A percentile compares a stretch with the other conserved stretches of the same genome.
These are phyloP conservation scores for Auriculariales sp. DNA, from an alignment of 768 basidiomycete genomes.

Conservation along the genomic window DNA sequence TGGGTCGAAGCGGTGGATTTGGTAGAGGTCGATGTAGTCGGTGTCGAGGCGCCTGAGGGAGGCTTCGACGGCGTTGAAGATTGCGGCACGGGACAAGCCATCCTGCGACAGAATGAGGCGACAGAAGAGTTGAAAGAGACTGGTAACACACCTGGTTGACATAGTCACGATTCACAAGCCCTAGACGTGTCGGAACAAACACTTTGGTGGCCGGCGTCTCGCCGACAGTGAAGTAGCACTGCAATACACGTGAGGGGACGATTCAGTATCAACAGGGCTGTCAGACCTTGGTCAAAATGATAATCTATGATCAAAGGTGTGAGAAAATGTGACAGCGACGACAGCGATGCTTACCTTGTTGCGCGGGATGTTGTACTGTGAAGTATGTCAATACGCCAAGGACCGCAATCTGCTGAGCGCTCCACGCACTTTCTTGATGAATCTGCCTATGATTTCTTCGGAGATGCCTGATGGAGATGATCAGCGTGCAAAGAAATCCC, in stretches of 20 bases:
- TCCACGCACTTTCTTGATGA: constrained; percentile 19
- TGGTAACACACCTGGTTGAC: constrained; percentile 11
- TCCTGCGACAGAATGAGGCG: no score
- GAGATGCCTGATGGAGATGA: constrained; percentile 21
- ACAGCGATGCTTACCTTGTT: constrained; percentile 5
- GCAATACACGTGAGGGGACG: neutral
- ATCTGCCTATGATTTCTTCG: constrained; percentile 22
- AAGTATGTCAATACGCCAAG: neutral
- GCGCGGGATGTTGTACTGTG: neutral
- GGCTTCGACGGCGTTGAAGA: constrained; percentile 21
- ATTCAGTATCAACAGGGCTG: neutral
- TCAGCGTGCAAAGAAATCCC: no score
- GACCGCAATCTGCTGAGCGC: neutral
- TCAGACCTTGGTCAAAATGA: constrained; percentile 18
- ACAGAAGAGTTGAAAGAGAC: constrained; percentile 3
- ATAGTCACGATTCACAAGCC: neutral
- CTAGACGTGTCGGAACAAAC: neutral
- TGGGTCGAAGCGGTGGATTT: constrained; percentile 18
- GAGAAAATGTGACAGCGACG: constrained; percentile 10
- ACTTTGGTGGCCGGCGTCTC: neutral
- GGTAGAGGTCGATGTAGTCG: constrained; percentile 26
- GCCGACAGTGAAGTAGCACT: neutral
- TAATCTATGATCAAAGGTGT: constrained; percentile 6
- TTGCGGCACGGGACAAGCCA: constrained; percentile 19
- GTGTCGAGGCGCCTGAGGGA: constrained; percentile 20